Evolutionary conservation across 208 protist species (phyloP).

Genomic region (Trypanosoma vivax): DNA sequence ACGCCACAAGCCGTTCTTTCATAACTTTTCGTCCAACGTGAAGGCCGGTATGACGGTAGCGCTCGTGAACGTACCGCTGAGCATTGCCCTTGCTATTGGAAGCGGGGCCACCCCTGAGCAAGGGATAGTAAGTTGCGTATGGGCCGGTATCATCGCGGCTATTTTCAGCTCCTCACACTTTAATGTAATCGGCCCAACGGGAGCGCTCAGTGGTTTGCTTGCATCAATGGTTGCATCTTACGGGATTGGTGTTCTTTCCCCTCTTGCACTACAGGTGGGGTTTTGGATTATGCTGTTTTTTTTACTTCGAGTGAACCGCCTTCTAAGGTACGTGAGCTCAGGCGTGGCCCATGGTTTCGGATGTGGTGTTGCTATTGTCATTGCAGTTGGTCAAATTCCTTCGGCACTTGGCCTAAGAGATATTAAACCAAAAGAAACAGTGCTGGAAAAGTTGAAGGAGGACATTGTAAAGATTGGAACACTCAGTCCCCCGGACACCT

Average conservation of each 20-base stretch:
- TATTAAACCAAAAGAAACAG: slow-evolving; percentile 10
- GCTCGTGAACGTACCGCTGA: slow-evolving; percentile 24
- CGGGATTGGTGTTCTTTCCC: slow-evolving; percentile 11
- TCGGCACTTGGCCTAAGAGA: slow-evolving; percentile 18
- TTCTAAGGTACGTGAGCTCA: slow-evolving; percentile 23
- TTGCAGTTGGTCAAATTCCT: slow-evolving; percentile 26
- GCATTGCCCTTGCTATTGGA: slow-evolving; percentile 26
- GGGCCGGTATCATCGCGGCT: slow-evolving; percentile 15
- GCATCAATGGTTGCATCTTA: slow-evolving; percentile 16
- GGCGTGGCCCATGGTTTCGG: slow-evolving; percentile 27
- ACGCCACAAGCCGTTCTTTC: slow-evolving; percentile 22
- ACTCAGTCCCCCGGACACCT: slow-evolving; percentile 15
- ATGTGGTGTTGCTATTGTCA: slow-evolving; percentile 23
- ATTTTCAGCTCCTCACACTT: slow-evolving; percentile 25
- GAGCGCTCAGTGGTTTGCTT: slow-evolving; percentile 24
- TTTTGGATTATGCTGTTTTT: slow-evolving; percentile 26
- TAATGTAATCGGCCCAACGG: slow-evolving; percentile 27
- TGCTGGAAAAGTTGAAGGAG: slow-evolving; percentile 21
- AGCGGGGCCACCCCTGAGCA: slow-evolving; percentile 22
- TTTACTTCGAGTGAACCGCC: slow-evolving; percentile 18
- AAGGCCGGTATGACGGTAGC: slow-evolving; percentile 19
- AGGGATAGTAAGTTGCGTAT: slow-evolving; percentile 27
- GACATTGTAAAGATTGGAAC: slow-evolving; percentile 10
- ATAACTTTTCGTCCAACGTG: slow-evolving; percentile 14
- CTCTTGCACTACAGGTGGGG: slow-evolving; percentile 18